Conservation (phyloP, 2,329 filamentous ascomycete genomes). For the Penicillium freii region DNA sequence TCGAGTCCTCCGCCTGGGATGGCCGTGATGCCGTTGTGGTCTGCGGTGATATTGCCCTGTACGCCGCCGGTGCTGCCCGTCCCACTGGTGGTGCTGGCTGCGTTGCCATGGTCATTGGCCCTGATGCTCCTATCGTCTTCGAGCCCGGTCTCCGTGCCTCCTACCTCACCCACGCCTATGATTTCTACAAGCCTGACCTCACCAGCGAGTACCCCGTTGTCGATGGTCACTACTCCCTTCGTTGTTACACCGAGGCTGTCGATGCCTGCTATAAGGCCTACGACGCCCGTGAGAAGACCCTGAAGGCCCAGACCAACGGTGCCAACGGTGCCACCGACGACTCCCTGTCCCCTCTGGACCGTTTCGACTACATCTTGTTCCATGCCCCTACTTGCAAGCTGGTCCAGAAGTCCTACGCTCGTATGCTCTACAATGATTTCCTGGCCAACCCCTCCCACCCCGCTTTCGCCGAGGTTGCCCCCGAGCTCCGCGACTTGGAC, state of each 20-base stretch:
- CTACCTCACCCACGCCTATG: conserved; percentile 81
- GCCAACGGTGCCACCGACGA: conserved; percentile 49
- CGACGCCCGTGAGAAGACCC: conserved; percentile 66
- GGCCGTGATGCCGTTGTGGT: conserved; percentile 77
- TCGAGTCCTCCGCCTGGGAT: conserved; percentile 85
- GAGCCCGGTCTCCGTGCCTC: conserved; percentile 76
- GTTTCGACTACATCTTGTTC: conserved; percentile 81
- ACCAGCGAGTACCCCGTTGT: conserved; percentile 85
- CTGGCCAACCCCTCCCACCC: conserved; percentile 65
- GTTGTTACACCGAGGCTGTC: conserved; percentile 77
- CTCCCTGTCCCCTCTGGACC: conserved; percentile 66
- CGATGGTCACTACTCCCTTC: conserved; percentile 78
- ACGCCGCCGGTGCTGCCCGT: conserved; percentile 78
- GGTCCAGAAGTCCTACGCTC: conserved; percentile 79
- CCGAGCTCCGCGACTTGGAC: conserved; percentile 73
- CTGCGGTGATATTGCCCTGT: conserved; percentile 79
- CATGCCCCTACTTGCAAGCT: conserved; percentile 85
- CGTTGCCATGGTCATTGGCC: conserved; percentile 75
- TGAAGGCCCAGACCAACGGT: conserved; percentile 50
- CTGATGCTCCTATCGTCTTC: conserved; percentile 71
- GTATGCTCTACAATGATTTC: conserved; percentile 84
- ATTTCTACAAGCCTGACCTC: conserved; percentile 88
- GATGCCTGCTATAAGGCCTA: conserved; percentile 81
- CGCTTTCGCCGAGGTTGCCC: conserved; percentile 70
- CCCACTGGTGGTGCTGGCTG: conserved; percentile 78